A percentile compares a stretch with the other conserved stretches of the same genome.
These are phyloP conservation scores for Globisporangium echinulatum DNA, from an alignment of 352 stramenopile species.

Conservation along the genomic window DNA sequence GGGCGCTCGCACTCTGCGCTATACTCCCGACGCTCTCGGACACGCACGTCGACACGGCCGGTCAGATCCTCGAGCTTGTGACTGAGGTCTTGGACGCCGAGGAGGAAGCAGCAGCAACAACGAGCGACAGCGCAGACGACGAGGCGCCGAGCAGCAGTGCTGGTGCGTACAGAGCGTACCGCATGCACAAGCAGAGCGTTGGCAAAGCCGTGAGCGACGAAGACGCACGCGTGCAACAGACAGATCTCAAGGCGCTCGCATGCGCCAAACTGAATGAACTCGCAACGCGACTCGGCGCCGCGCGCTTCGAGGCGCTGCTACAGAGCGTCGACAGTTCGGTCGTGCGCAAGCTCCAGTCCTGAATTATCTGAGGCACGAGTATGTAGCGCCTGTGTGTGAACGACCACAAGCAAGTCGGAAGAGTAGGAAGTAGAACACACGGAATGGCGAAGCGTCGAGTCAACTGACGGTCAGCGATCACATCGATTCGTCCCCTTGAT, in stretches of 20 bases:
- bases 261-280: conserved; percentile 36
- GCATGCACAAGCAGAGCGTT: conserved; percentile 29
- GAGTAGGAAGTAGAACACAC: no score
- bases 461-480: no score
- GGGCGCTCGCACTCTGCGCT: conserved; percentile 47
- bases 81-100: conserved; percentile 71
- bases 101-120: conserved; percentile 12
- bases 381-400: no score
- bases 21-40: conserved; percentile 32
- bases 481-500: no score
- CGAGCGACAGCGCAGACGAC: not conserved
- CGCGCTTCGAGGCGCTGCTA: conserved; percentile 43
- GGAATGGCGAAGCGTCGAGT: no score
- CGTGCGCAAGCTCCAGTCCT: conserved; percentile 40
- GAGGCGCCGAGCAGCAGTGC: not conserved
- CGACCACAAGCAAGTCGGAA: no score
- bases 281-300: conserved; percentile 27
- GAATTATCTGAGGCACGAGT: not conserved
- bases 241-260: conserved; percentile 43
- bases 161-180: conserved; percentile 50
- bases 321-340: conserved; percentile 54
- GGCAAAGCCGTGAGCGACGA: conserved; percentile 15
- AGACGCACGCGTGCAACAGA: conserved; percentile 27
- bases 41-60: conserved; percentile 44
- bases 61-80: conserved; percentile 59